phyloP scores from a whole-genome alignment of 2,329 filamentous ascomycete species.

The Thielaviopsis ethacetica region DNA sequence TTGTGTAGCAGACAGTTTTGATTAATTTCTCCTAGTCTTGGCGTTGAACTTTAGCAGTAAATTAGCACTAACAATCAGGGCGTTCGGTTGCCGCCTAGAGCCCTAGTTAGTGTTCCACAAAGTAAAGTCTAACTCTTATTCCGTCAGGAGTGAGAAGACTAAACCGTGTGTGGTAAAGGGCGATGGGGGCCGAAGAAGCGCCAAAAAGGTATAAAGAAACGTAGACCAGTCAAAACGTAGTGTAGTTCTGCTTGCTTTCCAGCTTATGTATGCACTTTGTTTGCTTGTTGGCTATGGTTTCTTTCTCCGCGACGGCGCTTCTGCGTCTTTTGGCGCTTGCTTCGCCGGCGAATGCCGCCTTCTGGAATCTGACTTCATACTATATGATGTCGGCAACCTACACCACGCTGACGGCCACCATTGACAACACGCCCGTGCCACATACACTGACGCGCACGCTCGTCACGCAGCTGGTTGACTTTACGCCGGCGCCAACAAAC shows the following conservation, averaged over 20 bases:
- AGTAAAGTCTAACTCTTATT: no score
- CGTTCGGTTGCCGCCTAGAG: not conserved
- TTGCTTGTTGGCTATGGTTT: not conserved
- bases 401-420: not conserved
- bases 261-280: no score
- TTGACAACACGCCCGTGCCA: not conserved
- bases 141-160: no score
- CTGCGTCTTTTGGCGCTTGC: not conserved
- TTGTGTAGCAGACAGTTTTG: not conserved
- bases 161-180: no score
- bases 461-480: not conserved
- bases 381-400: not conserved
- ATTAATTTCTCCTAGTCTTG: not conserved
- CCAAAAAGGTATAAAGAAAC: no score
- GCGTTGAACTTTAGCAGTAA: not conserved
- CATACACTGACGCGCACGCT: not conserved
- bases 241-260: no score
- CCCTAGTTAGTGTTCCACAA: not conserved
- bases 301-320: not conserved
- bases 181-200: no score
- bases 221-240: no score
- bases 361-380: not conserved
- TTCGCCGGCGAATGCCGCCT: not conserved
- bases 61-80: no score
- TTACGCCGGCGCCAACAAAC: not conserved